Conservation (phyloP, 352 stramenopile species). For the Elongisporangium anandrum region DNA sequence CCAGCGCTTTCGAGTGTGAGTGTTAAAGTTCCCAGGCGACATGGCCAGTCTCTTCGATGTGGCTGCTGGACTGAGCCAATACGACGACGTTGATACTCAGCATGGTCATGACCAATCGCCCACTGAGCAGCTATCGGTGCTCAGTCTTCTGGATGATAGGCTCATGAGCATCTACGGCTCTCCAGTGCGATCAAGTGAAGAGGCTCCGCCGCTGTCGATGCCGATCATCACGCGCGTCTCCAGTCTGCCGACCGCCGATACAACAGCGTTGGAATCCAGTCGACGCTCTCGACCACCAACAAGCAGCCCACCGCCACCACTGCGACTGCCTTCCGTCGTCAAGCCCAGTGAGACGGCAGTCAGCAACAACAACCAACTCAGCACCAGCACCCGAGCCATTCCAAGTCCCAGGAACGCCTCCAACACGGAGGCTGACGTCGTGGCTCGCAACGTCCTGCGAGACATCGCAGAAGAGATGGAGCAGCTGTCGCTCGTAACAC, state of each 20-base stretch:
- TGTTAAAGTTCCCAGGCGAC: not conserved
- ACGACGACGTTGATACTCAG: conserved; percentile 5
- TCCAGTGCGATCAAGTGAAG: not conserved
- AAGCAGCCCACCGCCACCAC: not conserved
- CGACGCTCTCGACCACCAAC: not conserved
- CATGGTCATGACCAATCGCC: not conserved
- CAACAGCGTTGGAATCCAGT: not conserved
- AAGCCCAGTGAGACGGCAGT: not conserved
- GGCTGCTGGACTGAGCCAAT: conserved; percentile 46
- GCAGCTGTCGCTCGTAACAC: conserved; percentile 16
- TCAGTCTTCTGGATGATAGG: conserved; percentile 49
- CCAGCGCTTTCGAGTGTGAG: not conserved
- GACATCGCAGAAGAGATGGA: conserved; percentile 43
- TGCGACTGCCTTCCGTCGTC: not conserved
- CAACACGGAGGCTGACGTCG: conserved; percentile 23
- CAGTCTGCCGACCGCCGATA: not conserved
- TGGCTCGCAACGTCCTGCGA: conserved; percentile 27
- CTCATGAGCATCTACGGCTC: conserved; percentile 43
- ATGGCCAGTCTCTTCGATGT: conserved; percentile 65
- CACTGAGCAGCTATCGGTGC: conserved; percentile 12
- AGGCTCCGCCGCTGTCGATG: not conserved
- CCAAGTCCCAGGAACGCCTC: not conserved
- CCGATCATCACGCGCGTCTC: not conserved
- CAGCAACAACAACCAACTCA: conserved; percentile 3
- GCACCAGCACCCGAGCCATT: not conserved